Base-by-base conservation (phyloP, 2,329 filamentous ascomycete genomes). In the Colletotrichum sp. region DNA sequence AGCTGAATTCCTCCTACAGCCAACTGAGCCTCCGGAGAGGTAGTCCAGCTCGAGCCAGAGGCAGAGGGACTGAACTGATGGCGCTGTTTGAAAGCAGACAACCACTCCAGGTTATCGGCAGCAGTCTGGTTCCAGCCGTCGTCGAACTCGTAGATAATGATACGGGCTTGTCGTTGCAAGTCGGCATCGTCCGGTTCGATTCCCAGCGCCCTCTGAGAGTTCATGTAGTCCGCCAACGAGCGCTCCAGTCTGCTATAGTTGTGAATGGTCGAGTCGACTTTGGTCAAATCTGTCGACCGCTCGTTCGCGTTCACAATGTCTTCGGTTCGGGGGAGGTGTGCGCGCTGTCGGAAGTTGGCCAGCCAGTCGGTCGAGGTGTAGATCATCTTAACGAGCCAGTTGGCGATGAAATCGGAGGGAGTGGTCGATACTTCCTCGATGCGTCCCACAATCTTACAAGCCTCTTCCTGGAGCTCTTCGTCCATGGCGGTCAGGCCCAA, bases 81-180 rank as follows among this genome's bases (percentile, higher is more conserved):
- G 66, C 89, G 86, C 55, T 85, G 81, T 75, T 87, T 89, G 83
- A 93, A 93, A 15, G 86, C 83, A 5, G 84, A 81, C 2, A 93
- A 84, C 89, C 91, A 92, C 5, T 85, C 81, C 4, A 84, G 77
- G 76, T 91, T 90, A 77, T 93, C 91, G 5, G 91, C 90, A 1
- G 88, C 89, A 2, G 91, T 93, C 79, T 92, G 91, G 77, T 93
- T 93, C 91, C 91, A 93, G 12, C 88, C 88, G 78, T 93, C 91
- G 68, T 92, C 90, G 74, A 87, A 89, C 63, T 92, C 90, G 81
- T 92, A 93, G 26, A 93, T 91, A 78, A 93, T 91, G 68, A 92
- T 86, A 77, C 92, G 88, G 26, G 91, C 91, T 78, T 92, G 86
- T 32, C 84, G 85, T 79, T 92, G 91, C 52, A 93, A 81, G 62